Percentiles rank a stretch among this genome's conserved stretches.
phyloP scores from a whole-genome alignment of 192 early-diverging fungal genomes.

The Coemansia erecta region DNA sequence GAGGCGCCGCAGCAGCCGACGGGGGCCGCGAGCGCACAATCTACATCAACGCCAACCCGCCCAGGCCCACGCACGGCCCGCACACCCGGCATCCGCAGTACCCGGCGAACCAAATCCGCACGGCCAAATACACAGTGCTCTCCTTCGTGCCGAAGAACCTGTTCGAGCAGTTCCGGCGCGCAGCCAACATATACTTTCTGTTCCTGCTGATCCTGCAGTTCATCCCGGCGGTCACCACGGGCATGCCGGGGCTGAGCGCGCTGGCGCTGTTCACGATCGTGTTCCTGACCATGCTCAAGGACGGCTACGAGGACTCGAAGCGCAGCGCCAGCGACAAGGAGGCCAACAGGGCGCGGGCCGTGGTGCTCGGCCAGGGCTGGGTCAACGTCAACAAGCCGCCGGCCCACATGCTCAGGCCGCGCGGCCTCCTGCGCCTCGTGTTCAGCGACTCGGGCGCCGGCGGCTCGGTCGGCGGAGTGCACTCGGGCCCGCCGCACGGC shows the following conservation, averaged over 20 bases:
- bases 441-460: conserved; percentile 44
- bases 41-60: conserved; percentile 65
- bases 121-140: conserved; percentile 86
- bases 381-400: conserved; percentile 60
- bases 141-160: conserved; percentile 95
- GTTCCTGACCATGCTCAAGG: conserved; percentile 76
- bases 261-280: conserved; percentile 82
- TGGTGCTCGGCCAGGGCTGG: conserved; percentile 58
- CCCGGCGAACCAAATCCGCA: conserved; percentile 75
- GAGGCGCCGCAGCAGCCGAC: conserved; percentile 9
- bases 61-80: conserved; percentile 50
- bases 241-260: conserved; percentile 72
- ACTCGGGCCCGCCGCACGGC: background rate
- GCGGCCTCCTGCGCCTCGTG: conserved; percentile 48
- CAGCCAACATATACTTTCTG: conserved; percentile 96
- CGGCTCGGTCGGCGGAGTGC: conserved; percentile 27
- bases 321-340: conserved; percentile 79
- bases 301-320: conserved; percentile 90
- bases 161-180: conserved; percentile 92
- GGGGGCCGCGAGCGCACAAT: conserved; percentile 46
- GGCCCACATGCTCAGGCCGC: conserved; percentile 28
- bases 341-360: conserved; percentile 68
- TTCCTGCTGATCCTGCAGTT: conserved; percentile 84
- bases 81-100: conserved; percentile 48
- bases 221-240: conserved; percentile 64